These are phyloP conservation scores for Boletus patriciae DNA, from an alignment of 768 basidiomycete genomes.

Conservation along the genomic window DNA sequence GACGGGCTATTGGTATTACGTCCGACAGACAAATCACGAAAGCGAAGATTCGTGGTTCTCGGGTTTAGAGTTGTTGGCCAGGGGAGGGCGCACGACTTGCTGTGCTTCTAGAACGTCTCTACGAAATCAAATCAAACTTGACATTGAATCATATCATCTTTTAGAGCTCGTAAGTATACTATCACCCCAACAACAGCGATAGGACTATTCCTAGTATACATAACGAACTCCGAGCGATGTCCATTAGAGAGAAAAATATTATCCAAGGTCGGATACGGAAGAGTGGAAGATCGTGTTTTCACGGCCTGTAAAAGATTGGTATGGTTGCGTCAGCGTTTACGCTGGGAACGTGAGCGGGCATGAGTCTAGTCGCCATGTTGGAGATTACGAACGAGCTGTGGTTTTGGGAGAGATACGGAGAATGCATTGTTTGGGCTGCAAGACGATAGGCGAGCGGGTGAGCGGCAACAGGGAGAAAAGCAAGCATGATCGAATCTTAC, in stretches of 20 bases:
- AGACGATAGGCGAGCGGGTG: background rate
- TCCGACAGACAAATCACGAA: background rate
- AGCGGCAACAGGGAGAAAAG: background rate
- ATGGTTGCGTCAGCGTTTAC: background rate
- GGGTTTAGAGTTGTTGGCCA: background rate
- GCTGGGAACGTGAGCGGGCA: conserved; percentile 2
- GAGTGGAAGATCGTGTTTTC: conserved; percentile 1
- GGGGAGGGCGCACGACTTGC: background rate
- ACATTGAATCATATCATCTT: conserved; percentile 2
- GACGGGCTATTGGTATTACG: too few species aligned
- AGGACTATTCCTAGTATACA: conserved; percentile 2
- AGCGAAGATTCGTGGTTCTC: background rate
- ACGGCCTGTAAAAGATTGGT: background rate
- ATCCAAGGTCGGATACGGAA: background rate
- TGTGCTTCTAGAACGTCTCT: background rate
- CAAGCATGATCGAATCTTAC: background rate
- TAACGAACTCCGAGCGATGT: conserved; percentile 11
- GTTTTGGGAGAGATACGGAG: background rate
- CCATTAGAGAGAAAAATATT: background rate
- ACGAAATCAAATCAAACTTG: conserved; percentile 1
- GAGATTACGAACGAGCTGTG: background rate
- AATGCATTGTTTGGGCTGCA: background rate
- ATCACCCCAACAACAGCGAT: background rate
- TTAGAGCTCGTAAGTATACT: conserved; percentile 6
- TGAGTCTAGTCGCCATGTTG: conserved; percentile 1